Evolutionary conservation across 2,329 filamentous ascomycete genomes (phyloP), one percentile per base, ranked within the genome.

Genomic region (Exserohilum rostratum): DNA sequence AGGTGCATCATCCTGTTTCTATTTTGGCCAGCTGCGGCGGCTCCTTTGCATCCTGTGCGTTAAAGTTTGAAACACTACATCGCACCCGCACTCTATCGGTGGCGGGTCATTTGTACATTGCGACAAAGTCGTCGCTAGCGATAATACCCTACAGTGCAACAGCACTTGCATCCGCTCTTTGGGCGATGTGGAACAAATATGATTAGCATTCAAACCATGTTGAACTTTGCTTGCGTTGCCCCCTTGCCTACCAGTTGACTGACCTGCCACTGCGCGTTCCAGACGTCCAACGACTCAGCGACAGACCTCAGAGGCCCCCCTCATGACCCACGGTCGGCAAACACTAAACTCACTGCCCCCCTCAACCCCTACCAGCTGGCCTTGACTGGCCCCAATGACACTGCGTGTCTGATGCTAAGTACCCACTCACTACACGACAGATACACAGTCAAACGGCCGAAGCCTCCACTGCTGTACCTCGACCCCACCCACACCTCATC

Each of bases 81-180:
- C 40, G 29, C 55, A 42, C 10, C 45, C 25, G n/a, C 25, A 10
- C 25, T 43, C 37, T 33, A 20, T 29, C 12, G 7, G 18, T 15
- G 22, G 29, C 38, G 43, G 43, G 38, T 27, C 46, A 31, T 38
- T 25, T 46, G 30, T 46, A 55, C 47, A 50, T 43, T 39, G 55
- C 55, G 55, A 55, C 47, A 42, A n/a, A 29, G 9, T 49, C 33
- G 45, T 50, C 38, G 43, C 33, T 40, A 31, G 46, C 44, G 35
- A 57, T 60, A 60, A 55, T 60, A 57, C 54, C 57, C 57, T 45
- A 38, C 29, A 46, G 54, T 60, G 57, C 46, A 11, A 54, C 31
- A 57, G 46, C 51, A 57, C 42, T 44, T 33, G 42, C 51, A 47
- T 27, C 18, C 40, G 34, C 42, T 37, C 22, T 30, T n/a, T 27